phyloP scores from a whole-genome alignment of 345 rosid species.

The Aurinia saxatilis region DNA sequence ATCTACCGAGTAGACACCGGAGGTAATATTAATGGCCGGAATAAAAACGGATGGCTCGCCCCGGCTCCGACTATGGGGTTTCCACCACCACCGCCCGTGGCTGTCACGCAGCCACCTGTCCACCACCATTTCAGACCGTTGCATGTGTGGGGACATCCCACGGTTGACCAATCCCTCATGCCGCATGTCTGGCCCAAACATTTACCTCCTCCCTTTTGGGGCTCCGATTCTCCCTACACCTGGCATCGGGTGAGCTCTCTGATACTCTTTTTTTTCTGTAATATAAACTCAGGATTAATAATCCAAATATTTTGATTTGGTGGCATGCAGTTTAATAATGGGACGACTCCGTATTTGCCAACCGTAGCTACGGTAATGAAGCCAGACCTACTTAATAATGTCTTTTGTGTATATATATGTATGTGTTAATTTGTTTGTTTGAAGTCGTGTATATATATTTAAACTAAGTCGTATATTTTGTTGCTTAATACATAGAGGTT shows the following conservation, averaged over 20 bases:
- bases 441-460: no score
- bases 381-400: background rate
- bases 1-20: slow-evolving; percentile 40
- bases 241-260: slow-evolving; percentile 23
- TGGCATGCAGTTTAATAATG: slow-evolving; percentile 37
- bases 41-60: slow-evolving; percentile 40
- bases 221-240: slow-evolving; percentile 18
- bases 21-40: no score
- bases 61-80: slow-evolving; percentile 62
- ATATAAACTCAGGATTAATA: background rate
- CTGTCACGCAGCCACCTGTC: slow-evolving; percentile 37
- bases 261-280: background rate
- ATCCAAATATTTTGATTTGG: no score
- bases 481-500: slow-evolving; percentile 36
- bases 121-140: slow-evolving; percentile 58
- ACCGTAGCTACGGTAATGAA: slow-evolving; percentile 42
- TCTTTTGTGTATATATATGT: background rate
- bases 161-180: slow-evolving; percentile 25
- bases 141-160: slow-evolving; percentile 97
- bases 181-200: slow-evolving; percentile 57
- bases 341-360: slow-evolving; percentile 50
- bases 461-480: background rate
- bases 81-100: slow-evolving; percentile 23
- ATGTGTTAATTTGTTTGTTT: no score
- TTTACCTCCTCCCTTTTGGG: slow-evolving; percentile 24